Evolutionary conservation across 768 basidiomycete genomes (phyloP).

Genomic region (Omphalotus guepiniiformis): DNA sequence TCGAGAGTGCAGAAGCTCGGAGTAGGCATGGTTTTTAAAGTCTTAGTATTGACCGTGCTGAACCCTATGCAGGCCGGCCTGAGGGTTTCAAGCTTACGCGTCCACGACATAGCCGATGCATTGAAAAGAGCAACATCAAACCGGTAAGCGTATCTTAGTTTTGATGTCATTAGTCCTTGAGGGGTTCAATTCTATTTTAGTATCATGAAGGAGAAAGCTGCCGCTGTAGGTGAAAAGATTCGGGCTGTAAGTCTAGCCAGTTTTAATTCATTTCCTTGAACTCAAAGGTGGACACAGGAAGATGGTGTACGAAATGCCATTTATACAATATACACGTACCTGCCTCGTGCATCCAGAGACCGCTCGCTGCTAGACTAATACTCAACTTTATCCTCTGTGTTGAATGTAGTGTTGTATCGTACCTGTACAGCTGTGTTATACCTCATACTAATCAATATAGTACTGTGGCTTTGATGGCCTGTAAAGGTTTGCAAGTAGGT

Average conservation of each 20-base stretch:
- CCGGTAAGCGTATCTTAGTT: constrained; percentile 30
- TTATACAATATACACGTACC: constrained; percentile 49
- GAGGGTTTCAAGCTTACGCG: constrained; percentile 42
- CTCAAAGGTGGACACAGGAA: constrained; percentile 33
- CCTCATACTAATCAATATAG: no score
- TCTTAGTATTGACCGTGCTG: not conserved
- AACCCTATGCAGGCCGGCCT: constrained; percentile 40
- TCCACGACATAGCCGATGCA: constrained; percentile 48
- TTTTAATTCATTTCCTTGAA: not conserved
- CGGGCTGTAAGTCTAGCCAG: constrained; percentile 22
- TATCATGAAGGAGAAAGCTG: constrained; percentile 60
- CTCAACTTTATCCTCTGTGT: not conserved
- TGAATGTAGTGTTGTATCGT: not conserved
- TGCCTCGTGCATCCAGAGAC: constrained; percentile 28
- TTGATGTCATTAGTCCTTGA: not conserved
- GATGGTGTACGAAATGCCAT: constrained; percentile 57
- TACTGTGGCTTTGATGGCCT: no score
- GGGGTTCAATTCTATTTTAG: constrained; percentile 20
- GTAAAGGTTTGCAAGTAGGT: no score
- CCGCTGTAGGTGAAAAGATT: constrained; percentile 33
- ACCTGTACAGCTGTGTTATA: no score
- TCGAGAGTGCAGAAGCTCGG: constrained; percentile 44
- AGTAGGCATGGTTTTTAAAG: constrained; percentile 28
- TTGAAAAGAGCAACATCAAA: constrained; percentile 51
- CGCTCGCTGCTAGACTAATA: constrained; percentile 8